These are phyloP conservation scores for Trapa bicornis DNA, from an alignment of 345 rosid species.

Conservation along the genomic window DNA sequence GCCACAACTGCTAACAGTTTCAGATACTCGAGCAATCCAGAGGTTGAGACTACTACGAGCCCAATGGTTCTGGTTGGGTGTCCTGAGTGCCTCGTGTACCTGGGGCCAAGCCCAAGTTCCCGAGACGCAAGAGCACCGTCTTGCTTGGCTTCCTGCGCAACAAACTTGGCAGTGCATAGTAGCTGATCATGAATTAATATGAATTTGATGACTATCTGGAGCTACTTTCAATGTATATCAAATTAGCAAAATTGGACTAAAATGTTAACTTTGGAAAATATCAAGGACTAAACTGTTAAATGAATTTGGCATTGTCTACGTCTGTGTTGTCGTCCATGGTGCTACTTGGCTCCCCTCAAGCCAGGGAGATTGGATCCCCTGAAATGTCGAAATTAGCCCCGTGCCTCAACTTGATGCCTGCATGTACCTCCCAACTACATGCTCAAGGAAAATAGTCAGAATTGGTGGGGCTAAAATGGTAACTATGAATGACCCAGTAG, in stretches of 20 bases:
- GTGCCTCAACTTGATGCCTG: neutral
- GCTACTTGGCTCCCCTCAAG: constrained; percentile 14
- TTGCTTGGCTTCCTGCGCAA: constrained; percentile 33
- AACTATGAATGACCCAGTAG: neutral
- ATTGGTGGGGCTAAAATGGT: neutral
- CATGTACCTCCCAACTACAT: no score
- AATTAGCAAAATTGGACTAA: no score
- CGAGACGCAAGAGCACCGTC: constrained; percentile 43
- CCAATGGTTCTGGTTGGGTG: constrained; percentile 46
- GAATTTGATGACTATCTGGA: no score
- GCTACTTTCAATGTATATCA: no score
- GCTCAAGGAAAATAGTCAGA: neutral
- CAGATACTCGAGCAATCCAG: no score
- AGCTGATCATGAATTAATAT: constrained; percentile 6
- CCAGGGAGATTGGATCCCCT: neutral
- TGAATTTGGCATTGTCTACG: neutral
- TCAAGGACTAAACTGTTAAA: no score
- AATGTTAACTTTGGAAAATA: no score
- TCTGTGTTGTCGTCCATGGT: neutral
- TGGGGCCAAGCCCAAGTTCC: constrained; percentile 41
- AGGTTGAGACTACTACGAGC: constrained; percentile 3
- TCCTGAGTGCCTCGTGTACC: constrained; percentile 50
- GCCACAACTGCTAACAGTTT: constrained; percentile 7
- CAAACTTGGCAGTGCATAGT: constrained; percentile 9
- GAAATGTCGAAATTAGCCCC: constrained; percentile 6